Base-by-base conservation (phyloP, 257 asterid species). In the Fraxinus quadrangulata region DNA sequence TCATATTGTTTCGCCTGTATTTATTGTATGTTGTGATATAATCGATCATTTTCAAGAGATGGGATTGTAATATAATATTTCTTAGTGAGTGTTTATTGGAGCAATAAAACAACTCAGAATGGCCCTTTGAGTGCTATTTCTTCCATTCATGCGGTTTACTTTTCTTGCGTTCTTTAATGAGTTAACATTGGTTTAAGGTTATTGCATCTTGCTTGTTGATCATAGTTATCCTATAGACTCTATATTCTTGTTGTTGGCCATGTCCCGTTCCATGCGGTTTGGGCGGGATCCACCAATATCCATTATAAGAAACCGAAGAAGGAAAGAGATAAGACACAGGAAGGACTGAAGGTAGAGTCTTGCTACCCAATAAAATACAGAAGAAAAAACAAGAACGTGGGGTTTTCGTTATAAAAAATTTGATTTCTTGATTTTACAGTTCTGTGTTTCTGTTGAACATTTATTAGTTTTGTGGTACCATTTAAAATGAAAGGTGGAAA, bases 1-100 rank as follows among this genome's bases (percentile, higher is more conserved):
- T 70, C 70, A 73, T 80, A 72, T 76, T 30, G 61, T 67, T 79
- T 76, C 45, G 47, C 65, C 84, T 66, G 56, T 61, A 37, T 17
- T 6, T 49, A 71, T 79, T 78, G 75, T 72, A 36, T 59, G 33
- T 39, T 70, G 74, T 73, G 3, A 30, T 72, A 31, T 47, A 21
- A 21, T 33, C 39, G 59, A 66, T 51, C 21, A 72, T 30, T 67
- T 70, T 67, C 59, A 31, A 63, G 68, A 56, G 72, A 70, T 79
- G 24, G 21, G 67, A 61, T 26, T 49, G 59, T 72, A 54, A 72
- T 76, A 40, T 66, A 42, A 36, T 66, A 39, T 77, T 59, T 70
- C 31, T 10, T 78, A 17, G 65, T 30, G 16, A 61, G 34, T 61
- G 19, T 31, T 66, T 3, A 28, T 70, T 73, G 75, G 67, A 42